These are phyloP conservation scores for Middelhovenomyces tepae DNA, from an alignment of 805 yeast genomes.

Conservation along the genomic window DNA sequence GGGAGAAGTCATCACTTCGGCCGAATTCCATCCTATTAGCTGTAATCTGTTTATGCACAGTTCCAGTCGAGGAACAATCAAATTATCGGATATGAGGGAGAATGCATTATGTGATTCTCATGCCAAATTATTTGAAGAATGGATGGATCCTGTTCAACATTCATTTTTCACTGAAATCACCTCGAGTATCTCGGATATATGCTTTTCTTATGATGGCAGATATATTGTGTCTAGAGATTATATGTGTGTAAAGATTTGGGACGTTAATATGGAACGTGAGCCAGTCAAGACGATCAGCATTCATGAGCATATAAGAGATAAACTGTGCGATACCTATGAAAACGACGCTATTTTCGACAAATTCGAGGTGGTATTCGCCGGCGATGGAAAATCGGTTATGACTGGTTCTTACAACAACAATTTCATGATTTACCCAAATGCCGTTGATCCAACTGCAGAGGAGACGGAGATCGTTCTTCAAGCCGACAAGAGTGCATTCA, in stretches of 20 bases:
- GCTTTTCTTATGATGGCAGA: constrained; percentile 84
- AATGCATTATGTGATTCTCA: constrained; percentile 90
- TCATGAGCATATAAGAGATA: constrained; percentile 88
- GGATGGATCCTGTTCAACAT: constrained; percentile 84
- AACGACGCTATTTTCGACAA: constrained; percentile 98
- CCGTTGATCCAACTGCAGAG: constrained; percentile 27
- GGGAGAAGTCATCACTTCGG: constrained; percentile 93
- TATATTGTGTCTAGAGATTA: constrained; percentile 96
- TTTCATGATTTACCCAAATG: constrained; percentile 93
- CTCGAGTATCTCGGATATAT: constrained; percentile 85
- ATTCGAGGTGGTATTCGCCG: constrained; percentile 92
- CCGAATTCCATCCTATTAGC: constrained; percentile 88
- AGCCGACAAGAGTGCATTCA: constrained; percentile 97
- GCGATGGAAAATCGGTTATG: constrained; percentile 86
- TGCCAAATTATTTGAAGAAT: constrained; percentile 77
- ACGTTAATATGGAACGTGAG: constrained; percentile 89
- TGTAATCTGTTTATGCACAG: constrained; percentile 95
- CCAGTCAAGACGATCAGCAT: constrained; percentile 92
- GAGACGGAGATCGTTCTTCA: constrained; percentile 73
- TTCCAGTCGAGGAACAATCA: constrained; percentile 90
- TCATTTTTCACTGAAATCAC: constrained; percentile 97
- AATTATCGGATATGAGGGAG: constrained; percentile 92
- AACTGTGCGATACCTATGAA: constrained; percentile 94
- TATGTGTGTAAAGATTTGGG: constrained; percentile 97
- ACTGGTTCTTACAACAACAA: constrained; percentile 97